Base-by-base conservation (phyloP, 2,329 filamentous ascomycete genomes). In the Colletotrichum euphorbiae region DNA sequence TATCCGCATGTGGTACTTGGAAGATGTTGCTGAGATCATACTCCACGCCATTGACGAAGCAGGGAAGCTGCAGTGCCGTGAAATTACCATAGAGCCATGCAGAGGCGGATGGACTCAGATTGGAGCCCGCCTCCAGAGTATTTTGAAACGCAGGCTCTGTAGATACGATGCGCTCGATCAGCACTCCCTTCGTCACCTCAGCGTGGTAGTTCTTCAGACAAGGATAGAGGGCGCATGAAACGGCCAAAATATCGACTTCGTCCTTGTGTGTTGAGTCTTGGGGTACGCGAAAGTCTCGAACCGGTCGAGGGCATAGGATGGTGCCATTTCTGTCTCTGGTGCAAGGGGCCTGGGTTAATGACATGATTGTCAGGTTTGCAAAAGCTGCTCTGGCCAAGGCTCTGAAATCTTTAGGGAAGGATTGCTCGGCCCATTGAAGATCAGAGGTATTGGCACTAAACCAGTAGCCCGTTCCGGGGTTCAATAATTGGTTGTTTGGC, bases 181-280 rank as follows among this genome's bases (percentile, higher is more conserved):
- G 43, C 7, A 6, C 43, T 46, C 43, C 43, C 43, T 11, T 11
- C n/a, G 43, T 46, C 11, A 46, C 43, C 43, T 19, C 43, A 46
- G 43, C 43, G n/a, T 46, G 43, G n/a, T 19, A 46, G 43, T 19
- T 46, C 43, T 21, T 46, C 43, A 46, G 43, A 46, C 43, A 46
- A 19, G 43, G 43, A 46, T 46, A 46, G n/a, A 46, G 43, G n/a
- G 43, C 43, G 11, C 43, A 46, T 19, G 17, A 46, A 4, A 46
- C 43, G 17, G 15, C 43, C 43, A 46, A 4, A 46, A 46, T 11
- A 46, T 46, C 43, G 5, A 46, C 43, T 11, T 46, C 9, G 43
- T 46, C 43, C 11, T 46, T 46, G 17, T 21, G n/a, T 46, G 43
- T 46, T 46, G 15, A 11, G 43, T 46, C 43, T 4, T 46, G 4